Evolutionary conservation across 225 moss, liverwort and hornwort species (phyloP).

Genomic region (Bryoerythrophyllum caledonicum): DNA sequence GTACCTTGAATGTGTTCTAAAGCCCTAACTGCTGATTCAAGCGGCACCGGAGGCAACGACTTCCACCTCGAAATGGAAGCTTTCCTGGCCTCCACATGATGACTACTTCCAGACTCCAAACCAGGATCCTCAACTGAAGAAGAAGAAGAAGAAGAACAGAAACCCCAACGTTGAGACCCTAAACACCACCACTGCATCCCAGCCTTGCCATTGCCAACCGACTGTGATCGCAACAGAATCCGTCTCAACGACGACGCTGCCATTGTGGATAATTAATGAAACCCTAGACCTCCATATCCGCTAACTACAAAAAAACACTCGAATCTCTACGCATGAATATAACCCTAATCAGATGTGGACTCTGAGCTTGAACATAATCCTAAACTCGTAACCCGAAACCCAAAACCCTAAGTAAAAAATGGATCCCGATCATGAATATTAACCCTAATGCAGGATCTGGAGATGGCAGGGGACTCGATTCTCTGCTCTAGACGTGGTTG

Average conservation of each 20-base stretch:
- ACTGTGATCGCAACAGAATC: background rate
- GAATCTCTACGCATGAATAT: background rate
- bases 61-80: slow-evolving; percentile 34
- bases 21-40: slow-evolving; percentile 48
- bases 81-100: slow-evolving; percentile 6
- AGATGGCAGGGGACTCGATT: too few relatives aligned
- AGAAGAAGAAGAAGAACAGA: slow-evolving; percentile 27
- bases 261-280: slow-evolving; percentile 14
- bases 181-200: slow-evolving; percentile 20
- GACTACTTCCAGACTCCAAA: background rate
- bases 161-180: background rate
- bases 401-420: too few relatives aligned
- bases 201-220: background rate
- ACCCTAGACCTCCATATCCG: background rate
- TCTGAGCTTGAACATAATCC: too few relatives aligned
- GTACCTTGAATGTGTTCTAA: slow-evolving; percentile 46
- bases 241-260: slow-evolving; percentile 29
- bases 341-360: background rate
- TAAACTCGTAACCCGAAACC: too few relatives aligned
- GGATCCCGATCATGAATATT: background rate
- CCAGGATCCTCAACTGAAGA: slow-evolving; percentile 20
- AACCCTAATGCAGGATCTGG: background rate
- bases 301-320: background rate
- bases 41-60: slow-evolving; percentile 45
- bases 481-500: too few relatives aligned